Conservation (phyloP, 495 filamentous ascomycete genomes). For the Penicillium crystallinum region DNA sequence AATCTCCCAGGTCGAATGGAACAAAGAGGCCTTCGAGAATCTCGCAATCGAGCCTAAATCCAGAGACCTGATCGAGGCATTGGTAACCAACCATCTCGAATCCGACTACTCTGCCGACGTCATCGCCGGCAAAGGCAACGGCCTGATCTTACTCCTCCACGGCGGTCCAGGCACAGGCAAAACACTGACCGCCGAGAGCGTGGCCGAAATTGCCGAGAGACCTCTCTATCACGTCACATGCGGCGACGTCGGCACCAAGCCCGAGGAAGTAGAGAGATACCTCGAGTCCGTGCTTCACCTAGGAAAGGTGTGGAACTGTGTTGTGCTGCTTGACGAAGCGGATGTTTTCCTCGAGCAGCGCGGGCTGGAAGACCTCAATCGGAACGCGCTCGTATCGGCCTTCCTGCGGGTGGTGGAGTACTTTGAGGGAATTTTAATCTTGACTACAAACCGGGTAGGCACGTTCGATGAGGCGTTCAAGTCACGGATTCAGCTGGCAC, state of each 20-base stretch:
- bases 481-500: slow-evolving; percentile 44
- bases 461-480: slow-evolving; percentile 48
- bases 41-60: slow-evolving; percentile 47
- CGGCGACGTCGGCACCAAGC: slow-evolving; percentile 34
- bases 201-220: slow-evolving; percentile 23
- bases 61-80: slow-evolving; percentile 50
- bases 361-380: slow-evolving; percentile 29
- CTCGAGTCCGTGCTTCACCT: slow-evolving; percentile 37
- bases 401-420: slow-evolving; percentile 56
- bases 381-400: slow-evolving; percentile 48
- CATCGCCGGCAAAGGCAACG: slow-evolving; percentile 35
- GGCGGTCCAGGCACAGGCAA: slow-evolving; percentile 45
- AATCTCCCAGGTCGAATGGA: slow-evolving; percentile 42
- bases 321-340: slow-evolving; percentile 53
- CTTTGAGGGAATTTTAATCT: slow-evolving; percentile 41
- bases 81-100: slow-evolving; percentile 33
- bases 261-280: slow-evolving; percentile 35
- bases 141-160: slow-evolving; percentile 48
- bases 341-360: slow-evolving; percentile 53
- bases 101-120: slow-evolving; percentile 28
- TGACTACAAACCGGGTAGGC: slow-evolving; percentile 40
- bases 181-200: slow-evolving; percentile 30
- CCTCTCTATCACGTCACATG: slow-evolving; percentile 29
- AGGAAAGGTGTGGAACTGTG: slow-evolving; percentile 40
- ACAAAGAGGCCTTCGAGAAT: slow-evolving; percentile 45